Percentiles rank a stretch among this genome's conserved stretches.
Conservation (phyloP, 352 stramenopile species). For the Globisporangium rhizosaccharum region DNA sequence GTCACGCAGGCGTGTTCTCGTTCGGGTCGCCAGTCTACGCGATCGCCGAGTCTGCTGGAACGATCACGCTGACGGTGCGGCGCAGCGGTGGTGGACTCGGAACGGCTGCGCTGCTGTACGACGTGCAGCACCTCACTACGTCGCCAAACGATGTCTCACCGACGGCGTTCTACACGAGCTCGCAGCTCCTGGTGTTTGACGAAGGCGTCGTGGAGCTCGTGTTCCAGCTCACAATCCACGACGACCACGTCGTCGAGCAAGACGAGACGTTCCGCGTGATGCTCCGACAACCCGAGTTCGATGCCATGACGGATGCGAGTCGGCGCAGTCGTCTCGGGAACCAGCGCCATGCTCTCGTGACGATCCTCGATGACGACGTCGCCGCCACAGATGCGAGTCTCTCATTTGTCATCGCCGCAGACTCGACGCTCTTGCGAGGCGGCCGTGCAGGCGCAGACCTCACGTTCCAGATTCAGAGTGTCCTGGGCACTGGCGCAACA, state of each 20-base stretch:
- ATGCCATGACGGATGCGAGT: constrained; percentile 3
- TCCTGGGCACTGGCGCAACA: constrained; percentile 31
- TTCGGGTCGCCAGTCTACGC: constrained; percentile 87
- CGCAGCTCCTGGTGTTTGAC: constrained; percentile 71
- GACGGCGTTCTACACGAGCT: constrained; percentile 86
- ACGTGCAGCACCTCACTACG: constrained; percentile 80
- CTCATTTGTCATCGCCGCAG: constrained; percentile 26
- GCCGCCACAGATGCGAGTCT: constrained; percentile 29
- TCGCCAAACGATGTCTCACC: constrained; percentile 69
- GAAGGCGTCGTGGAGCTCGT: constrained; percentile 77
- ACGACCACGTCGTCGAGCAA: constrained; percentile 72
- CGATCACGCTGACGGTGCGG: constrained; percentile 78
- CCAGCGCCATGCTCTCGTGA: constrained; percentile 57
- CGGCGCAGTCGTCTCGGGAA: constrained; percentile 36
- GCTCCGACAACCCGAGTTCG: constrained; percentile 27
- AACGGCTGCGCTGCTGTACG: constrained; percentile 66
- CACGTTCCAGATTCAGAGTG: constrained; percentile 48
- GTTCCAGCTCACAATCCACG: constrained; percentile 91
- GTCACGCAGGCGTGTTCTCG: constrained; percentile 84
- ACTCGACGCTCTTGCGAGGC: constrained; percentile 23
- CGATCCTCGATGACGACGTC: constrained; percentile 65
- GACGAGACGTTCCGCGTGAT: constrained; percentile 68
- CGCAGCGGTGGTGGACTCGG: constrained; percentile 87
- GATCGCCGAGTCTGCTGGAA: constrained; percentile 60
- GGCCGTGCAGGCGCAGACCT: constrained; percentile 37